Evolutionary conservation across 78 protist genomes (phyloP).

Genomic region (Polysphondylium violaceum): DNA sequence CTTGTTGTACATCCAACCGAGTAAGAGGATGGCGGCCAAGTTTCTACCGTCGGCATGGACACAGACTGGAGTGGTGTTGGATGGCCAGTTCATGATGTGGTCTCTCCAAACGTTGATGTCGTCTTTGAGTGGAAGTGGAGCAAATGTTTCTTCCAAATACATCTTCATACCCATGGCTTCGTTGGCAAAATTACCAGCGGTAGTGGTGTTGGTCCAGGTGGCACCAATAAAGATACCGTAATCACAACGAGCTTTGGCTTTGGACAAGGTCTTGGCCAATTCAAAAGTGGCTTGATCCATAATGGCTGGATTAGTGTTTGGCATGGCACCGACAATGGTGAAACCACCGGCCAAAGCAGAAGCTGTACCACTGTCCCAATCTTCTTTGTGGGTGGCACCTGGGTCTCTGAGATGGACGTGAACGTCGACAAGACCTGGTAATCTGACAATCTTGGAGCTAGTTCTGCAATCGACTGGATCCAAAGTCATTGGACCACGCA

Average conservation of each 20-base stretch:
- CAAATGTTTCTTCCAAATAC: constrained; percentile 78
- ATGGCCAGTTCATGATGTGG: constrained; percentile 78
- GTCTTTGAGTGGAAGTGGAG: constrained; percentile 68
- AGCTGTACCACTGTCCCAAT: constrained; percentile 78
- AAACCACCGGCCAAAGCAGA: constrained; percentile 88
- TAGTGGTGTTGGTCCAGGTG: constrained; percentile 48
- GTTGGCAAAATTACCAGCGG: constrained; percentile 27
- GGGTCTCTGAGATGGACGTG: constrained; percentile 71
- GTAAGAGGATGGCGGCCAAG: constrained; percentile 71
- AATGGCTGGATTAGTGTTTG: constrained; percentile 77
- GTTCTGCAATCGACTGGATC: constrained; percentile 68
- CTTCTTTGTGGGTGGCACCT: constrained; percentile 80
- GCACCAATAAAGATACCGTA: constrained; percentile 79
- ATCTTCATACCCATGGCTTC: constrained; percentile 73
- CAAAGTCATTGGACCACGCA: constrained; percentile 53
- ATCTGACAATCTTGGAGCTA: constrained; percentile 16
- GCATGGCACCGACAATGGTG: constrained; percentile 86
- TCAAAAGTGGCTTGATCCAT: constrained; percentile 62
- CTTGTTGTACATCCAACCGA: constrained; percentile 74
- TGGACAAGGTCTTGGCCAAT: constrained; percentile 25
- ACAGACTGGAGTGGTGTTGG: constrained; percentile 66
- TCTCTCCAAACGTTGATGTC: constrained; percentile 83
- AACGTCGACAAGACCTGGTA: constrained; percentile 86
- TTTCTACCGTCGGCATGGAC: constrained; percentile 82
- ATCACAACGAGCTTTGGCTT: constrained; percentile 78